These are phyloP conservation scores for Mycocentrospora acerina DNA, from an alignment of 2,329 filamentous ascomycete genomes.

Conservation along the genomic window DNA sequence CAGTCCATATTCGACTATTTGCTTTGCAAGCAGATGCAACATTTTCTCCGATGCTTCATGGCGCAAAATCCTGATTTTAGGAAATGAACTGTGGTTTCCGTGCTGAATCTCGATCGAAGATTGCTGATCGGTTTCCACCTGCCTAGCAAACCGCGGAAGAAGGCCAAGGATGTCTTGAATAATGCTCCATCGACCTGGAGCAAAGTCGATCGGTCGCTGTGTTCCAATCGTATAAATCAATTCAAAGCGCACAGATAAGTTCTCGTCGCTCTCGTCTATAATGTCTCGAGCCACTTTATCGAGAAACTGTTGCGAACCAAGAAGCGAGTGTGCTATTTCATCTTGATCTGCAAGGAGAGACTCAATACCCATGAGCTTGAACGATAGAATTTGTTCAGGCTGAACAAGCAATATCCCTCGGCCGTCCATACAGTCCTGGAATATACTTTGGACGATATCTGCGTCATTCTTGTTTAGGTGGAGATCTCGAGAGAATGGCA, in stretches of 20 bases:
- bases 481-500: constrained; percentile 61
- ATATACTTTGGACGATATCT: constrained; percentile 41
- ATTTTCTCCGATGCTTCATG: too few species aligned
- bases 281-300: constrained; percentile 54
- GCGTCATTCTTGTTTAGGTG: constrained; percentile 37
- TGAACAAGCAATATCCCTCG: constrained; percentile 62
- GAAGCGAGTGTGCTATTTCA: constrained; percentile 36
- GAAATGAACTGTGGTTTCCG: constrained; percentile 44
- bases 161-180: constrained; percentile 57
- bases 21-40: too few species aligned
- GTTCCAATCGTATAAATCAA: constrained; percentile 63
- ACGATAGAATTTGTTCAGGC: constrained; percentile 65
- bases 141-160: constrained; percentile 35
- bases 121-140: constrained; percentile 36
- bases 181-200: constrained; percentile 58
- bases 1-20: too few species aligned
- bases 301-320: constrained; percentile 50
- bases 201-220: constrained; percentile 54
- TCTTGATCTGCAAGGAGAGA: constrained; percentile 38
- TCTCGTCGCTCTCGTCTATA: constrained; percentile 67
- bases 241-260: constrained; percentile 62
- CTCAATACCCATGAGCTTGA: constrained; percentile 64
- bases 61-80: constrained; percentile 52
- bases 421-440: constrained; percentile 49
- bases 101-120: constrained; percentile 48